These are phyloP conservation scores for Stephanodiscus triporus DNA, from an alignment of 108 stramenopile genomes.

Conservation along the genomic window DNA sequence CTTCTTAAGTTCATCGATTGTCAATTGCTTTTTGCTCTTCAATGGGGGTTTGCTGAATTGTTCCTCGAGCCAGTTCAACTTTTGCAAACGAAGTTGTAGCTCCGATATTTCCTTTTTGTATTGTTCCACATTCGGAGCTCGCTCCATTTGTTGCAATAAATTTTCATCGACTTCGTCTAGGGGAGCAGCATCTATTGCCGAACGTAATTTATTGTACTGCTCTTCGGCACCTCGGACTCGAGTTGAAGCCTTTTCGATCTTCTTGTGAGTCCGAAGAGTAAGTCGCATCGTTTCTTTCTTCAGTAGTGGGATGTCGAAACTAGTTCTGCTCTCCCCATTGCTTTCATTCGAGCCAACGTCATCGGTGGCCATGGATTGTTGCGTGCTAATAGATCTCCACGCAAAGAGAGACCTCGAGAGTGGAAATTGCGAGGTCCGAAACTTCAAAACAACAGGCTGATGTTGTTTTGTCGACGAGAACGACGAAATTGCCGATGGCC, in stretches of 20 bases:
- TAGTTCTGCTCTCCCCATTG: conserved; percentile 16
- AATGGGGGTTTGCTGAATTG: conserved; percentile 30
- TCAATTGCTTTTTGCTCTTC: conserved; percentile 34
- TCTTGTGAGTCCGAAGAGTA: conserved; percentile 75
- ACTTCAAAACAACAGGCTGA: neutral
- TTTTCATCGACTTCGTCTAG: conserved; percentile 42
- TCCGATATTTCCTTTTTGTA: conserved; percentile 62
- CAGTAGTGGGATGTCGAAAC: conserved; percentile 56
- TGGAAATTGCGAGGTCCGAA: neutral
- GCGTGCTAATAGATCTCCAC: neutral
- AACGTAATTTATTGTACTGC: conserved; percentile 51
- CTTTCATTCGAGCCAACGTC: conserved; percentile 1
- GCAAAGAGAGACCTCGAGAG: neutral
- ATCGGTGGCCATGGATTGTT: conserved; percentile 29
- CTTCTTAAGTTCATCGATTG: conserved; percentile 22
- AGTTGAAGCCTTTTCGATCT: conserved; percentile 75
- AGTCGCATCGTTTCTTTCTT: conserved; percentile 75
- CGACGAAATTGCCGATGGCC: conserved; percentile 3
- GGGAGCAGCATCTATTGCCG: conserved; percentile 33
- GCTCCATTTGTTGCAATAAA: conserved; percentile 64
- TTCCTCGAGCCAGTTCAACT: conserved; percentile 73
- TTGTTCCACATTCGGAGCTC: conserved; percentile 66
- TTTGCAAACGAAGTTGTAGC: conserved; percentile 54
- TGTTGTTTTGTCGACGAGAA: neutral
- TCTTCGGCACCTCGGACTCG: conserved; percentile 60